Conservation (phyloP, 441 rosid genomes). For the Erodium chrysanthum region DNA sequence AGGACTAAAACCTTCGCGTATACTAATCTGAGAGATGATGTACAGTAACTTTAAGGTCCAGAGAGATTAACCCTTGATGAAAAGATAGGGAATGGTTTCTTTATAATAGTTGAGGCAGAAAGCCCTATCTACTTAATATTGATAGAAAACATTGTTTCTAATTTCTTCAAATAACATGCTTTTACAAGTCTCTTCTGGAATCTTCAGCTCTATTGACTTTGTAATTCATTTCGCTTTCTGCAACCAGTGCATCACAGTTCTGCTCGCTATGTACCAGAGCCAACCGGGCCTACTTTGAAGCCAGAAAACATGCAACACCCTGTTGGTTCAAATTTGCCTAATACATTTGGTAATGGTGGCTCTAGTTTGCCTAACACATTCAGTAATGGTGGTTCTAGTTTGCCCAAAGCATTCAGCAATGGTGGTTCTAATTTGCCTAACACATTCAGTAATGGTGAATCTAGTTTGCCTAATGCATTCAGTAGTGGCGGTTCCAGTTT, state of each 20-base stretch:
- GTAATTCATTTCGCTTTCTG: conserved; percentile 17
- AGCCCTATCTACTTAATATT: not conserved
- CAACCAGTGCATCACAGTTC: conserved; percentile 54
- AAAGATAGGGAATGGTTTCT: not conserved
- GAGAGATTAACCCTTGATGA: not conserved
- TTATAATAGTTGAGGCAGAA: not conserved
- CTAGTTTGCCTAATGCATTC: not conserved
- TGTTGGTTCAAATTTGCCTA: conserved; percentile 40
- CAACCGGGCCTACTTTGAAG: conserved; percentile 39
- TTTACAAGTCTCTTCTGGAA: conserved; percentile 8
- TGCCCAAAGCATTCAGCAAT: not conserved
- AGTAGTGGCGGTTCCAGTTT: not conserved
- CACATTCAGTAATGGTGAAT: not conserved
- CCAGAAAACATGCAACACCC: conserved; percentile 52
- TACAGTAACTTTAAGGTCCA: not conserved
- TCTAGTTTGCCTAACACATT: not conserved
- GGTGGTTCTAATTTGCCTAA: not conserved
- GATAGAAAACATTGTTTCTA: not conserved
- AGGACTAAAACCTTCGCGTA: not conserved
- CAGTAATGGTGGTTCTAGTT: not conserved
- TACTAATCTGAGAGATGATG: not conserved
- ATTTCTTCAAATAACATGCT: not conserved
- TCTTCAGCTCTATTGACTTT: conserved; percentile 3
- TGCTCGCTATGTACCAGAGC: conserved; percentile 48
- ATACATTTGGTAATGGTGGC: not conserved